Evolutionary conservation across 1,284 basidiomycete species (phyloP), one percentile per base, ranked within the genome.

Genomic region (Marasmius fiardii): DNA sequence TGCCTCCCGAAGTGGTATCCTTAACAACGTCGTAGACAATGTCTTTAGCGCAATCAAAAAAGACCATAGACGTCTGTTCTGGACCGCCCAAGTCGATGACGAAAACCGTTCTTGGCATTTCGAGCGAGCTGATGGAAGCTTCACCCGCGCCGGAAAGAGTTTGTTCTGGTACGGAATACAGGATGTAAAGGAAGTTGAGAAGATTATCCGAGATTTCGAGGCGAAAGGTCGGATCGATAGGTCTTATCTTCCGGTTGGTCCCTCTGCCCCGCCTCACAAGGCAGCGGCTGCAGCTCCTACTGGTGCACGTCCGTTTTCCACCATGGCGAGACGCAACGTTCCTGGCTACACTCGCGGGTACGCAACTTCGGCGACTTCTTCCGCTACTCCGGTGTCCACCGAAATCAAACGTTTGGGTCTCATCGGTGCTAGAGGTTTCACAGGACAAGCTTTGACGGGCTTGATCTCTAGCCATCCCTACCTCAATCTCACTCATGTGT

Each of bases 81-180:
- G 97, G 96, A 98, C 95, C 11, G 89, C 92, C 2, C 90, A 90
- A 65, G 90, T 90, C 7, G 95, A 98, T 64, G 95, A 99, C 71
- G 96, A 98, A 77, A 89, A 97, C 75, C 86, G 95, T 41, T 85
- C 90, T 1, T 99, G 96, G 96, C 96, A 99, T 77, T 99, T 98
- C 69, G 97, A 99, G 78, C 86, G 94, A 55, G 94, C 96, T 1
- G 96, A 99, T 64, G 96, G 96, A 7, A 93, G 91, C 73, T 99
- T 99, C 78, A 97, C 95, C 11, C 83, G 97, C 53, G 93, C 93
- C 33, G 95, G 96, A 45, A 85, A 82, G 70, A 94, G 88, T 67
- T 76, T 99, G 67, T 99, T 98, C 83, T 99, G 96, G 94, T 98
- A 97, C 69, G 96, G 96, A 53, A 82, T 98, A 43, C 88, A 90